Evolutionary conservation across 257 asterid species (phyloP).

Genomic region (Solanum rostratum): DNA sequence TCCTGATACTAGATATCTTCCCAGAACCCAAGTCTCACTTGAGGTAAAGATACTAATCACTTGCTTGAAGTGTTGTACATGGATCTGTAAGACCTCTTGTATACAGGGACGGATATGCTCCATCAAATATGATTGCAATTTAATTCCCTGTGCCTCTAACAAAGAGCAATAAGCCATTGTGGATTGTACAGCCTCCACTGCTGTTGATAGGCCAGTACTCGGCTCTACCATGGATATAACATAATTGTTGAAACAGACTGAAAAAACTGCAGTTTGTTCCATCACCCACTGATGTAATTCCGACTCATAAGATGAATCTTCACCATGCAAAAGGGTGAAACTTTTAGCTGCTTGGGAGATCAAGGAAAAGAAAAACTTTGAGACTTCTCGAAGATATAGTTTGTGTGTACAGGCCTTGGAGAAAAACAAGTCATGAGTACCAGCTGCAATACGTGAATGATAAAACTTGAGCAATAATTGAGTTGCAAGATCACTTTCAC

Average conservation of each 20-base stretch:
- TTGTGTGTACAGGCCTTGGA: slow-evolving; percentile 17
- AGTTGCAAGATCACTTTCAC: slow-evolving; percentile 31
- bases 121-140: slow-evolving; percentile 25
- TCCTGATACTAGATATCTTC: slow-evolving; percentile 46
- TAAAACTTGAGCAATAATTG: slow-evolving; percentile 45
- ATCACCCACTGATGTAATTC: slow-evolving; percentile 41
- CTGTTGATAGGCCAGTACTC: slow-evolving; percentile 36
- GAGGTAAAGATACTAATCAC: slow-evolving; percentile 49
- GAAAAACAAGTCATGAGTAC: slow-evolving; percentile 24
- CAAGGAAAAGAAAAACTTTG: slow-evolving; percentile 43
- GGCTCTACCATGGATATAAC: slow-evolving; percentile 33
- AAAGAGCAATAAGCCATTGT: slow-evolving; percentile 55
- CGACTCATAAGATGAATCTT: slow-evolving; percentile 20
- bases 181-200: slow-evolving; percentile 37
- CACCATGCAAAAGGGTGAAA: slow-evolving; percentile 42
- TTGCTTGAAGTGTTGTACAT: slow-evolving; percentile 43
- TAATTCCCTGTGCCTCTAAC: slow-evolving; percentile 38
- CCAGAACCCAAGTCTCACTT: slow-evolving; percentile 50
- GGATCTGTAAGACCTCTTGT: slow-evolving; percentile 31
- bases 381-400: slow-evolving; percentile 19
- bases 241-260: slow-evolving; percentile 28
- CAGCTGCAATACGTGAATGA: slow-evolving; percentile 32
- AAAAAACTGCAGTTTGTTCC: slow-evolving; percentile 29
- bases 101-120: slow-evolving; percentile 35
- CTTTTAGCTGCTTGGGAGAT: slow-evolving; percentile 61